phyloP scores from a whole-genome alignment of 1,139 yeast genomes.

The Yamadazyma trypodendri region DNA sequence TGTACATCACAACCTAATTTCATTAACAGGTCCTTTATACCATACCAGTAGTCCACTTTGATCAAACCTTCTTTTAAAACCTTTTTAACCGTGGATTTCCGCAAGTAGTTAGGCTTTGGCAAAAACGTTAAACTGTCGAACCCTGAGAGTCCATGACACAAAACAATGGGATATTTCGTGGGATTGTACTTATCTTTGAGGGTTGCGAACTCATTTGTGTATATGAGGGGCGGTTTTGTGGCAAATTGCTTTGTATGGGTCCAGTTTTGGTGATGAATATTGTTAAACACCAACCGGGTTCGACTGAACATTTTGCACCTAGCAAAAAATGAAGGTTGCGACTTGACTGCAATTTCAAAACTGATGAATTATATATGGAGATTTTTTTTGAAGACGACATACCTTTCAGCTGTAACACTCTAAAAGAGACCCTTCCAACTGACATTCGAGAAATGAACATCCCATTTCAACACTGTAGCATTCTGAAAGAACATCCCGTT shows the following conservation, averaged over 20 bases:
- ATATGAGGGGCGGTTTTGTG: constrained; percentile 3
- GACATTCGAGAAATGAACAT: no score
- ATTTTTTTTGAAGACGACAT: no score
- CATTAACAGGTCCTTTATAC: constrained; percentile 63
- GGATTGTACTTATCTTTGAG: constrained; percentile 15
- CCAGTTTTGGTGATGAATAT: not conserved
- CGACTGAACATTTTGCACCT: no score
- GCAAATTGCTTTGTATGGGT: not conserved
- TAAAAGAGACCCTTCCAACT: not conserved
- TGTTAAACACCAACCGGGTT: no score
- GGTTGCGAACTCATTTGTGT: constrained; percentile 4
- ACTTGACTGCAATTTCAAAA: no score
- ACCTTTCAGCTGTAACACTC: no score
- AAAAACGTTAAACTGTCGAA: constrained; percentile 60
- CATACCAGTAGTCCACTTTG: constrained; percentile 73
- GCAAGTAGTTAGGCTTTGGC: constrained; percentile 28
- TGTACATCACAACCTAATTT: constrained; percentile 65
- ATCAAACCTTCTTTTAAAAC: constrained; percentile 16
- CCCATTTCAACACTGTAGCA: no score
- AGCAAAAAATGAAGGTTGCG: no score
- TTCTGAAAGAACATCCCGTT: no score
- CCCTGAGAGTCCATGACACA: constrained; percentile 86
- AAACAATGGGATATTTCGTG: constrained; percentile 61
- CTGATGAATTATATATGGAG: no score
- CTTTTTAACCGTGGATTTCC: constrained; percentile 12